These are phyloP conservation scores for Melanomma pulvis-pyrius DNA, from an alignment of 495 filamentous ascomycete genomes.

Conservation along the genomic window DNA sequence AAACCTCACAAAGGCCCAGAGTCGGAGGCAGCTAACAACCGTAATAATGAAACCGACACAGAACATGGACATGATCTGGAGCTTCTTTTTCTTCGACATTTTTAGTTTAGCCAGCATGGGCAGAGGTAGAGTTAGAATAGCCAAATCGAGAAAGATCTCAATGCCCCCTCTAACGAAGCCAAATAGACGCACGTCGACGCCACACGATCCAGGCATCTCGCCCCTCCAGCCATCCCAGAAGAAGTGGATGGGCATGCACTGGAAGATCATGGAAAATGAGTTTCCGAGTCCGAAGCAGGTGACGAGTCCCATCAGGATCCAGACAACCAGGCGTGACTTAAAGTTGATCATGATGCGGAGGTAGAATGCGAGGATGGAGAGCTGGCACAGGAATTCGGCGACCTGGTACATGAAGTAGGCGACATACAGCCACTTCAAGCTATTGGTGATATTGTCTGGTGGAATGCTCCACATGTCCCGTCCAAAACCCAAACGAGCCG, in stretches of 20 bases:
- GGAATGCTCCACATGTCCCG: slow-evolving; percentile 19
- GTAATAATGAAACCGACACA: too few species aligned
- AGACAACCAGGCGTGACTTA: slow-evolving; percentile 37
- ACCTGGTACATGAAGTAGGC: slow-evolving; percentile 44
- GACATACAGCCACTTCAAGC: slow-evolving; percentile 33
- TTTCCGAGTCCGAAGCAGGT: slow-evolving; percentile 43
- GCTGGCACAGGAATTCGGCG: slow-evolving; percentile 46
- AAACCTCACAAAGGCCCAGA: too few species aligned
- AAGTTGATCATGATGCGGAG: slow-evolving; percentile 43
- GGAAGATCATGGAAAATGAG: slow-evolving; percentile 44
- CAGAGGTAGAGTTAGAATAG: too few species aligned
- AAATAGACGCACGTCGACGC: too few species aligned
- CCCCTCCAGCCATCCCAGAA: slow-evolving; percentile 45
- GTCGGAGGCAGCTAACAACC: too few species aligned
- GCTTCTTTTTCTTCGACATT: too few species aligned
- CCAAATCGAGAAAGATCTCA: too few species aligned
- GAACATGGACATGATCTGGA: too few species aligned
- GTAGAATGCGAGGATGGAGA: slow-evolving; percentile 50
- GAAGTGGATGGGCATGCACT: slow-evolving; percentile 45
- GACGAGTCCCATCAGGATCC: slow-evolving; percentile 38
- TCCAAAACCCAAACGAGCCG: slow-evolving; percentile 6
- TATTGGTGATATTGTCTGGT: slow-evolving; percentile 2
- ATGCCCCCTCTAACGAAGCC: too few species aligned
- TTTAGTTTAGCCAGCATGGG: too few species aligned
- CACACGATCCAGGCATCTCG: slow-evolving; percentile 32